Conservation (phyloP, 2,329 filamentous ascomycete genomes). For the Pyricularia sp. region DNA sequence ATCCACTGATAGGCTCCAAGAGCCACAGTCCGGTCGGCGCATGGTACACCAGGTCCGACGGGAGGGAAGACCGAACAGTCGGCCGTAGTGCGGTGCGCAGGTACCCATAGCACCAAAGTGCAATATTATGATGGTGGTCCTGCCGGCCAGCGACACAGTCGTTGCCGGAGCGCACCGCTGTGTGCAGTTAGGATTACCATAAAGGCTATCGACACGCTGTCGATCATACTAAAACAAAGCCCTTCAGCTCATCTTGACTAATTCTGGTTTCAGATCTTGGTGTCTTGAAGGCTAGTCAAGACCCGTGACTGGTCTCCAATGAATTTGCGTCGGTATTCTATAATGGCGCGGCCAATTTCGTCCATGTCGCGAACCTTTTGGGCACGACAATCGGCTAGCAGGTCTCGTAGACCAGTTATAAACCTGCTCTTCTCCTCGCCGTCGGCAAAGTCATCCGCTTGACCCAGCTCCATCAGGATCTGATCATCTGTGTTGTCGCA, state of each 20-base stretch:
- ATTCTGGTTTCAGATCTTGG: slow-evolving; percentile 7
- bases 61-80: not conserved
- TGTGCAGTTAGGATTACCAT: not conserved
- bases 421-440: slow-evolving; percentile 53
- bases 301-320: slow-evolving; percentile 55
- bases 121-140: not conserved
- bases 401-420: slow-evolving; percentile 49
- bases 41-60: not conserved
- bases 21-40: not conserved
- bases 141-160: not conserved
- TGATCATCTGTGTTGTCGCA: slow-evolving; percentile 51
- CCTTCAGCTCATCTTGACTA: not conserved
- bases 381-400: slow-evolving; percentile 50
- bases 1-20: not conserved
- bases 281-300: slow-evolving; percentile 40
- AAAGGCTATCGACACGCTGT: not conserved
- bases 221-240: not conserved
- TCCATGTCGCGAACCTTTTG: slow-evolving; percentile 56
- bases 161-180: not conserved
- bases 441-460: slow-evolving; percentile 48
- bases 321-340: slow-evolving; percentile 57
- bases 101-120: not conserved
- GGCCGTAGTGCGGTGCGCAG: not conserved
- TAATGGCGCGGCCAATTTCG: slow-evolving; percentile 56
- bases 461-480: slow-evolving; percentile 63